Evolutionary conservation across 805 yeast genomes (phyloP), one percentile per base, ranked within the genome.

Genomic region (Zygotorulaspora danielsina): DNA sequence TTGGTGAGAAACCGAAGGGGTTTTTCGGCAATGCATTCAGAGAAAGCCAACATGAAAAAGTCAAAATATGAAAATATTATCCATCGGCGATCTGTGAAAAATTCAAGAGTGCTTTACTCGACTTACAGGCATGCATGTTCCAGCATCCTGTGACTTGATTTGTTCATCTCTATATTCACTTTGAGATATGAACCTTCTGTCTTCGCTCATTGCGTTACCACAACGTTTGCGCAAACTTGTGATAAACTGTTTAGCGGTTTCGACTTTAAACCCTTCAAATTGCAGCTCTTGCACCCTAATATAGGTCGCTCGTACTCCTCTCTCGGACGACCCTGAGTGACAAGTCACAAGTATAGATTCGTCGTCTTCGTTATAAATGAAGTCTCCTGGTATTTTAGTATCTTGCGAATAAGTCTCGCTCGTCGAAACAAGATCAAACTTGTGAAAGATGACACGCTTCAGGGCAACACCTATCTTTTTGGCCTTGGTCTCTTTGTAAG

Each of bases 191-290:
- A 41, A 30, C 10, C 15, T 11, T 20, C 18, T 30, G 36, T 34
- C 35, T 12, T 26, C 21, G 30, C 33, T 32, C 36, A 38, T n/a
- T 10, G 15, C 26, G 15, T 17, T 17, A 9, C 61, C 60, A 5
- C 75, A 61, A 44, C 82, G 62, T 48, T 77, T 80, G 8, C 49
- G 51, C 17, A 79, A 49, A 15, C 69, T 55, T 3, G 47, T 52
- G 44, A 69, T 49, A 51, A 83, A 82, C 20, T 62, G 64, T 0
- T 38, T 22, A 0, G 79, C 71, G 0, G 53, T 46, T 50, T 81
- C 84, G 5, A 62, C 54, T 6, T 62, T 61, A 44, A 68, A 74
- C 15, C 77, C 79, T 57, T 82, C 85, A 34, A 79, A 67, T 44
- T 76, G 80, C 6, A 81, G 40, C 2, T 34, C 39, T 0, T 53